phyloP scores from a whole-genome alignment of 83 land plant genomes.

The Larix sibirica region DNA sequence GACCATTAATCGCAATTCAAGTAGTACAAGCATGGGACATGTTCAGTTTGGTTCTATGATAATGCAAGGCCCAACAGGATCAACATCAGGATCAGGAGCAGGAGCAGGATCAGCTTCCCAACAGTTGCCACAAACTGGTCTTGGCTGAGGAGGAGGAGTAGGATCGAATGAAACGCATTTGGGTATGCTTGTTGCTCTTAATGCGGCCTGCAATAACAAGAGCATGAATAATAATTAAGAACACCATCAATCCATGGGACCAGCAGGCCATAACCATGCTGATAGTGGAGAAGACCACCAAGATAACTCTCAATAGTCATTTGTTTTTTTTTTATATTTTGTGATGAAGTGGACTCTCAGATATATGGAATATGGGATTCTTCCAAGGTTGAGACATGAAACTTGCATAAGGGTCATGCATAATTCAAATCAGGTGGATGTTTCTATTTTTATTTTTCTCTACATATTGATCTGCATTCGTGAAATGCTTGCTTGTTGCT shows the following conservation, averaged over 20 bases:
- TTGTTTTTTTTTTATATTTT: not conserved
- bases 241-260: no score
- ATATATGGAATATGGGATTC: not conserved
- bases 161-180: no score
- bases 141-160: no score
- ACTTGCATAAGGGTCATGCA: no score
- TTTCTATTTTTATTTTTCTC: not conserved
- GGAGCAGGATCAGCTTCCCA: not conserved
- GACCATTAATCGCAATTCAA: not conserved
- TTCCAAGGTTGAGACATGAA: not conserved
- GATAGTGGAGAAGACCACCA: not conserved
- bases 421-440: not conserved
- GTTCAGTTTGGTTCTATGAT: not conserved
- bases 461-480: not conserved
- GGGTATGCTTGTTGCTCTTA: no score
- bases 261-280: not conserved
- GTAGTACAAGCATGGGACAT: not conserved
- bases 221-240: not conserved
- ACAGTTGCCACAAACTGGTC: no score
- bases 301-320: no score
- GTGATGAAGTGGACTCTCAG: not conserved
- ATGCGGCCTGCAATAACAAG: not conserved
- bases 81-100: not conserved
- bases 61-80: not conserved
- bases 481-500: no score